A percentile compares a stretch with the other conserved stretches of the same genome.
Conservation (phyloP, 306 rosid genomes). For the Citrullus amarus region DNA sequence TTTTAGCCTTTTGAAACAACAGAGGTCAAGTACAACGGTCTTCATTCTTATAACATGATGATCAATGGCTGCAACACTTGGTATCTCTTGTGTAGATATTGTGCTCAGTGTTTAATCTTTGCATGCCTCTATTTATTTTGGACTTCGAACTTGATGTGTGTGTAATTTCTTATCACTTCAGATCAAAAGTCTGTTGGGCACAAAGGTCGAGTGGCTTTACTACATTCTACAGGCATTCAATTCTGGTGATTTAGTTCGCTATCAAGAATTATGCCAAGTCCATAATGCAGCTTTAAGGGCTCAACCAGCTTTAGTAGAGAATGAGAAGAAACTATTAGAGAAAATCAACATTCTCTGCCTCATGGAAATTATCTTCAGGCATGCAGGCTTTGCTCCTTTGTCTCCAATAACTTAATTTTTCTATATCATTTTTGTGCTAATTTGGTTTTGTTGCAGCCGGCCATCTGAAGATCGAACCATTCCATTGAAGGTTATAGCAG, state of each 20-base stretch:
- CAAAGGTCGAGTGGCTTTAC: slow-evolving; percentile 99
- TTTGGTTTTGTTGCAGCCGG: slow-evolving; percentile 54
- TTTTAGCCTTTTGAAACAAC: too few relatives aligned
- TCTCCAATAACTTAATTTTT: background rate
- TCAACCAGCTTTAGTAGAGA: slow-evolving; percentile 88
- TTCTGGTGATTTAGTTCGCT: slow-evolving; percentile 78
- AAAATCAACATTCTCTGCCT: slow-evolving; percentile 96
- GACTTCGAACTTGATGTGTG: background rate
- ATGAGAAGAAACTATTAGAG: slow-evolving; percentile 80
- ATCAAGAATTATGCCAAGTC: slow-evolving; percentile 85
- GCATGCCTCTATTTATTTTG: background rate
- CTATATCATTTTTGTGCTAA: background rate
- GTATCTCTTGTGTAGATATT: background rate
- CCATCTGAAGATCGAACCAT: slow-evolving; percentile 93
- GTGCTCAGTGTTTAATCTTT: background rate
- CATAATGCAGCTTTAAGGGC: slow-evolving; percentile 85
- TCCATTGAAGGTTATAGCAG: slow-evolving; percentile 82
- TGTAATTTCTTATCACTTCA: slow-evolving; percentile 18
- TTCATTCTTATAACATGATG: background rate
- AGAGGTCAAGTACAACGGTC: background rate
- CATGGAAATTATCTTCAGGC: slow-evolving; percentile 99
- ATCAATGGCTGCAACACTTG: background rate
- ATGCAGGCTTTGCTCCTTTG: slow-evolving; percentile 6
- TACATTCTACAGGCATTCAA: slow-evolving; percentile 92
- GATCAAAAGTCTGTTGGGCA: slow-evolving; percentile 78